A percentile compares a stretch with the other conserved stretches of the same genome.
Evolutionary conservation across 306 rosid genomes (phyloP).

Genomic region (Ceratonia siliqua): DNA sequence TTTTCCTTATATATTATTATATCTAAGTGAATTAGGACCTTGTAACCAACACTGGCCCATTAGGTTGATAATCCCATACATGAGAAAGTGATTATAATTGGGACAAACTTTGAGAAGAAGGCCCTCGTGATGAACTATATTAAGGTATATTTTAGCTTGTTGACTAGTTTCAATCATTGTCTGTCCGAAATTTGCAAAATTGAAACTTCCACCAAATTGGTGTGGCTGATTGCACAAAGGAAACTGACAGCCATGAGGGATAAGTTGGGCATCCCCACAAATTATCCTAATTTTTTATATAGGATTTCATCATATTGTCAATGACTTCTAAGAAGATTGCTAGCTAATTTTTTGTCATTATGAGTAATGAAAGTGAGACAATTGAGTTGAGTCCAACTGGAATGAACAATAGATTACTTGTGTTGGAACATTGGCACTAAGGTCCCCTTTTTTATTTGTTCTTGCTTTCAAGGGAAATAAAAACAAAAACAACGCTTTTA

Average conservation of each 20-base stretch:
- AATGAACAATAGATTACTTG: neutral
- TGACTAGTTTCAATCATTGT: constrained; percentile 7
- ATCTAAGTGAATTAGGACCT: neutral
- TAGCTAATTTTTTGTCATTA: constrained; percentile 17
- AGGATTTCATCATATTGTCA: neutral
- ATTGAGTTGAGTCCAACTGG: constrained; percentile 11
- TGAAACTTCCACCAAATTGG: neutral
- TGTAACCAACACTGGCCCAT: neutral
- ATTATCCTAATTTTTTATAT: neutral
- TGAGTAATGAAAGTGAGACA: neutral
- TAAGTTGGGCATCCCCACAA: neutral
- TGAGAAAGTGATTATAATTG: neutral
- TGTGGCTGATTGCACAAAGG: neutral
- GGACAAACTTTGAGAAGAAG: neutral
- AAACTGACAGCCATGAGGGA: neutral
- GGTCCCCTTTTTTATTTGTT: neutral
- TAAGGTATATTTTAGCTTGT: neutral
- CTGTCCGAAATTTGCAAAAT: neutral
- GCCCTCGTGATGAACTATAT: neutral
- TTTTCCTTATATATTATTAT: neutral
- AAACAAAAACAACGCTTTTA: too few relatives aligned
- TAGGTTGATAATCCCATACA: neutral
- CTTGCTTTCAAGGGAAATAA: too few relatives aligned
- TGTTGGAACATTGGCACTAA: neutral
- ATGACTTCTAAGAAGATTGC: constrained; percentile 1